phyloP scores from a whole-genome alignment of 2,329 filamentous ascomycete genomes.

The Sclerotinia borealis region DNA sequence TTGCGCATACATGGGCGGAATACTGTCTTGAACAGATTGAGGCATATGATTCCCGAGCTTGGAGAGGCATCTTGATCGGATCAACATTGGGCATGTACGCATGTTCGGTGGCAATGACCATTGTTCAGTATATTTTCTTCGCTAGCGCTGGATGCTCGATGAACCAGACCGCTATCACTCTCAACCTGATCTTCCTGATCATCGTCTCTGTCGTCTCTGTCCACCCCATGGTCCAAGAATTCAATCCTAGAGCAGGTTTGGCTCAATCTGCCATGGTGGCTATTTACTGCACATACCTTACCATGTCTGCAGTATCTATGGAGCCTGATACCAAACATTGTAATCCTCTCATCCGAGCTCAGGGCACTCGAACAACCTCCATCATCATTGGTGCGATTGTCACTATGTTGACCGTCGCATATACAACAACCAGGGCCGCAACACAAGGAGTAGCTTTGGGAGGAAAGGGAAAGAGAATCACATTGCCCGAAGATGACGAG shows the following conservation, averaged over 20 bases:
- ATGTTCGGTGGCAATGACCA: conserved; percentile 84
- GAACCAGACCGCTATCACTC: conserved; percentile 94
- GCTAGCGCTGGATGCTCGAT: conserved; percentile 75
- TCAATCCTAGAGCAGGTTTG: conserved; percentile 86
- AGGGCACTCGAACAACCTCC: conserved; percentile 82
- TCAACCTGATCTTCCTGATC: conserved; percentile 83
- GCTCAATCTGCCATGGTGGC: conserved; percentile 98
- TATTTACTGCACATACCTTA: conserved; percentile 97
- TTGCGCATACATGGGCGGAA: conserved; percentile 96
- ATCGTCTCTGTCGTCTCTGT: conserved; percentile 78
- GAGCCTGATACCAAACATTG: conserved; percentile 91
- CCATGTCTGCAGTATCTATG: conserved; percentile 97
- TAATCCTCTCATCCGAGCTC: conserved; percentile 83
- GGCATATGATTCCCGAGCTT: conserved; percentile 73
- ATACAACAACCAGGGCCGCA: conserved; percentile 92
- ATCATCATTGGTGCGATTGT: conserved; percentile 90
- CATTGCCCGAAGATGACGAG: conserved; percentile 65
- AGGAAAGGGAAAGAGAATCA: conserved; percentile 53
- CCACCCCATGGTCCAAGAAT: conserved; percentile 82
- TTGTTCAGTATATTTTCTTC: conserved; percentile 97
- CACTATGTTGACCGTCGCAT: conserved; percentile 94
- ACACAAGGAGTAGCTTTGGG: conserved; percentile 80
- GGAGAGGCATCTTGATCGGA: conserved; percentile 82
- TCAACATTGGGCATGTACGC: conserved; percentile 93
- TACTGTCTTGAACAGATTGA: conserved; percentile 94